A percentile compares a stretch with the other conserved stretches of the same genome.
These are phyloP conservation scores for Macaranga tanarius DNA, from an alignment of 441 rosid species.

Conservation along the genomic window DNA sequence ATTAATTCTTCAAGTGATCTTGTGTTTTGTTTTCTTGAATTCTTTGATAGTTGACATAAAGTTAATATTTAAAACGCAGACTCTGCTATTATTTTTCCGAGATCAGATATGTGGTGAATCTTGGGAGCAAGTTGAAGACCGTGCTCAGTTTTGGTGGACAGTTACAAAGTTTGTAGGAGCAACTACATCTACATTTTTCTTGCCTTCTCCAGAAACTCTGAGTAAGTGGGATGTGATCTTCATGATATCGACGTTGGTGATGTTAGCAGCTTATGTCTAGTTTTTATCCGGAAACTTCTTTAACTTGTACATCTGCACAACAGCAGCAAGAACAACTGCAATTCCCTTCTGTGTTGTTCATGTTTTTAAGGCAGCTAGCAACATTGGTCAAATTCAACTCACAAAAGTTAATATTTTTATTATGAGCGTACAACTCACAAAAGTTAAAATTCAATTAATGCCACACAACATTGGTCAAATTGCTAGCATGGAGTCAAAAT, in stretches of 20 bases:
- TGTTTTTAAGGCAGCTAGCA: background rate
- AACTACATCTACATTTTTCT: background rate
- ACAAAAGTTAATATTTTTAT: too few relatives aligned
- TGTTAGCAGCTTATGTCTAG: background rate
- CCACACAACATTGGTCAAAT: too few relatives aligned
- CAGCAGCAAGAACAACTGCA: background rate
- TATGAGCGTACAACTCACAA: too few relatives aligned
- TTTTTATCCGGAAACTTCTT: background rate
- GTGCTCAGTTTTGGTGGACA: conserved; percentile 1
- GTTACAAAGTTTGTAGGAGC: background rate
- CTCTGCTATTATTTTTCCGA: background rate
- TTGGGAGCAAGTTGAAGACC: background rate
- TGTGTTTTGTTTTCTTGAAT: too few relatives aligned
- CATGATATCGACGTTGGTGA: background rate
- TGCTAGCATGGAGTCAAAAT: too few relatives aligned
- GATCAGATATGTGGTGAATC: background rate
- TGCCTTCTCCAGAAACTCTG: background rate
- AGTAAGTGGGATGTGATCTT: background rate
- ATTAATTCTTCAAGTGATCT: too few relatives aligned
- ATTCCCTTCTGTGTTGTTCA: background rate
- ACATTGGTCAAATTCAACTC: background rate
- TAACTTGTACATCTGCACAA: too few relatives aligned
- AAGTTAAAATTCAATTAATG: too few relatives aligned
- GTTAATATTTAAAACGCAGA: too few relatives aligned
- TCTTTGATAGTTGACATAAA: too few relatives aligned